Base-by-base conservation (phyloP, 495 filamentous ascomycete genomes). In the Penicillium canariense region DNA sequence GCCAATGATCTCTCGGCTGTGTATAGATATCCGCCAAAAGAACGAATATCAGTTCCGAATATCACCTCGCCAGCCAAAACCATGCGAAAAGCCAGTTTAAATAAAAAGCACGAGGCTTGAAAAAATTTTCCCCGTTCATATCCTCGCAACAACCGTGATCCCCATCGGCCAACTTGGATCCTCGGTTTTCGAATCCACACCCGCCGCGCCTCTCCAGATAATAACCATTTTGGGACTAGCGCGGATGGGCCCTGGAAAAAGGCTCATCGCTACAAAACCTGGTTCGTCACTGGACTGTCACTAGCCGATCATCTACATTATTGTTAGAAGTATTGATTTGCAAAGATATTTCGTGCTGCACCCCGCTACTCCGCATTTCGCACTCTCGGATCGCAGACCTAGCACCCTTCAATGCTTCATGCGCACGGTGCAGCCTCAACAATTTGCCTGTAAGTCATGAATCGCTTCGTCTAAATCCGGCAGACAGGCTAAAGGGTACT, bases 141-240 rank as follows among this genome's bases (percentile, higher is more conserved):
- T 17, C 25, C 10, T 51, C 15, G 25, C 36, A 38, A 46, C 38
- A 42, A 11, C 18, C 18, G 28, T 23, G 26, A 44, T 27, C 48
- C 23, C 48, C 42, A 45, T 39, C 52, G 28, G 36, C 26, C n/a
- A 32, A 17, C 14, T 35, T 0, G 6, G 30, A 27, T 52, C 15
- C 42, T 35, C 23, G 42, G 49, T 23, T 31, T n/a, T 15, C 32
- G 52, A 54, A 47, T 22, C 57, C 58, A 61, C 57, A 28, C 10
- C 22, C 36, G 35, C 20, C 38, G 35, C 31, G 30, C n/a, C 50
- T 68, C 65, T 68, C 65, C 49, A 56, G 56, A 56, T 30, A 66
- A 45, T 65, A 11, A 56, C 65, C 47, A 5, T 31, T 61, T 66
- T 55, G 27, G 65, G 62, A 60, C 52, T 68, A 68, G 65, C 56